phyloP scores from a whole-genome alignment of 2,329 filamentous ascomycete species.

The Xylariaceae sp. region DNA sequence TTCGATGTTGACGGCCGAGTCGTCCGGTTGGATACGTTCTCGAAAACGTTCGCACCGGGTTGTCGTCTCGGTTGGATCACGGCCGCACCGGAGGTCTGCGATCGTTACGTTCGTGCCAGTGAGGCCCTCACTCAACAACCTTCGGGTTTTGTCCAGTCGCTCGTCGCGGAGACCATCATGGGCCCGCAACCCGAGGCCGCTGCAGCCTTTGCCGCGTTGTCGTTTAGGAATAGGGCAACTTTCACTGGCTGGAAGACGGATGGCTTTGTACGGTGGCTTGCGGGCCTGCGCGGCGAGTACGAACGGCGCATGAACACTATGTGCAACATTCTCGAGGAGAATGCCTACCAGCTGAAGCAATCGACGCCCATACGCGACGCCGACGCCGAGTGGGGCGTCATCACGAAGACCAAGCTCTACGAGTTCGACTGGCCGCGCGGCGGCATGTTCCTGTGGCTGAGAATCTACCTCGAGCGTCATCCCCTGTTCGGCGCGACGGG shows the following conservation, averaged over 20 bases:
- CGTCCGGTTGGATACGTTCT: constrained; percentile 86
- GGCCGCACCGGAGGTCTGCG: constrained; percentile 69
- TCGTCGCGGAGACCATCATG: constrained; percentile 72
- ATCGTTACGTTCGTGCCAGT: constrained; percentile 66
- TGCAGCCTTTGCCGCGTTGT: constrained; percentile 40
- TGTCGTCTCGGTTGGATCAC: constrained; percentile 90
- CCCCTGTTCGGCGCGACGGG: constrained; percentile 52
- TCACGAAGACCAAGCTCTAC: constrained; percentile 68
- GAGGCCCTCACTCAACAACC: constrained; percentile 78
- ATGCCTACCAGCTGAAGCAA: constrained; percentile 59
- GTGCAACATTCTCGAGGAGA: constrained; percentile 66
- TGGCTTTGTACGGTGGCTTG: constrained; percentile 89
- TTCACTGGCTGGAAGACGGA: constrained; percentile 67
- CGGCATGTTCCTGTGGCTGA: constrained; percentile 90
- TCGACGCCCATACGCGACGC: constrained; percentile 41
- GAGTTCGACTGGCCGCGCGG: constrained; percentile 75
- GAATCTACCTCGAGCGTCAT: constrained; percentile 65
- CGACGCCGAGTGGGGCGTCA: constrained; percentile 65
- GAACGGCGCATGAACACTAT: constrained; percentile 78
- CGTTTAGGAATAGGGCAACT: constrained; percentile 42
- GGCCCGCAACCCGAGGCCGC: constrained; percentile 55
- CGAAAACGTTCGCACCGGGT: constrained; percentile 85
- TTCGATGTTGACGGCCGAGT: constrained; percentile 83
- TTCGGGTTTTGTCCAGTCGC: constrained; percentile 80
- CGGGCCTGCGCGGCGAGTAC: constrained; percentile 75